Percentiles rank a stretch among this genome's conserved stretches.
Conservation (phyloP, 345 rosid genomes). For the Brassica rapa region DNA sequence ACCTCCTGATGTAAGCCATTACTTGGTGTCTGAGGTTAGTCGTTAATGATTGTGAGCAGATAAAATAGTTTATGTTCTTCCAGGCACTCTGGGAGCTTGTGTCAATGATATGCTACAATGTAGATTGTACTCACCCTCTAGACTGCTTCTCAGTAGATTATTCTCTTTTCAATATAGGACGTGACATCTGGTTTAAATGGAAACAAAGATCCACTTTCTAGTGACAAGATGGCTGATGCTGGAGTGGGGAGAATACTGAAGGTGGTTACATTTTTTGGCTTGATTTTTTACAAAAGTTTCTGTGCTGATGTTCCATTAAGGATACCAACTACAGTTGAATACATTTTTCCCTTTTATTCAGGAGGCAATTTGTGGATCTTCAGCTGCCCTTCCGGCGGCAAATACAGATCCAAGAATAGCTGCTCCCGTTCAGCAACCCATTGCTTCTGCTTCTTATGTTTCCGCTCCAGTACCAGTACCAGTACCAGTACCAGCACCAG, state of each 20-base stretch:
- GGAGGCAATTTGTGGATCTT: constrained; percentile 76
- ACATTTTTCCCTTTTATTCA: constrained; percentile 40
- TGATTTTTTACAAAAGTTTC: constrained; percentile 3
- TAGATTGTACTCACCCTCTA: constrained; percentile 10
- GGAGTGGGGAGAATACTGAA: constrained; percentile 86
- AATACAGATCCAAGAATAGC: constrained; percentile 69
- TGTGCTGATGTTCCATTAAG: background rate
- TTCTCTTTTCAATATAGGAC: constrained; percentile 58
- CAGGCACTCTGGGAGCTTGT: constrained; percentile 15
- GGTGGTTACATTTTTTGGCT: constrained; percentile 45
- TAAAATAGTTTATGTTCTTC: background rate
- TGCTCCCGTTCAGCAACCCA: constrained; percentile 54
- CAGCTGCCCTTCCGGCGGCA: constrained; percentile 52
- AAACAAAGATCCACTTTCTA: constrained; percentile 64
- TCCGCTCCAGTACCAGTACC: constrained; percentile 51
- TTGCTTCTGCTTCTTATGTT: constrained; percentile 65
- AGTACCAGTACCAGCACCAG: constrained; percentile 45
- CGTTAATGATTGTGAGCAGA: constrained; percentile 5
- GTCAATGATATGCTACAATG: constrained; percentile 2
- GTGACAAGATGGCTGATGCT: constrained; percentile 86
- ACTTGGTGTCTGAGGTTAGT: constrained; percentile 90
- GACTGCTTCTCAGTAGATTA: constrained; percentile 22
- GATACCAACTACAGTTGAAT: too few relatives aligned
- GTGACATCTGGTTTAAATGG: constrained; percentile 66
- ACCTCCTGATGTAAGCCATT: constrained; percentile 96